phyloP scores from a whole-genome alignment of 2,329 filamentous ascomycete species.

The Claviceps digitariae region DNA sequence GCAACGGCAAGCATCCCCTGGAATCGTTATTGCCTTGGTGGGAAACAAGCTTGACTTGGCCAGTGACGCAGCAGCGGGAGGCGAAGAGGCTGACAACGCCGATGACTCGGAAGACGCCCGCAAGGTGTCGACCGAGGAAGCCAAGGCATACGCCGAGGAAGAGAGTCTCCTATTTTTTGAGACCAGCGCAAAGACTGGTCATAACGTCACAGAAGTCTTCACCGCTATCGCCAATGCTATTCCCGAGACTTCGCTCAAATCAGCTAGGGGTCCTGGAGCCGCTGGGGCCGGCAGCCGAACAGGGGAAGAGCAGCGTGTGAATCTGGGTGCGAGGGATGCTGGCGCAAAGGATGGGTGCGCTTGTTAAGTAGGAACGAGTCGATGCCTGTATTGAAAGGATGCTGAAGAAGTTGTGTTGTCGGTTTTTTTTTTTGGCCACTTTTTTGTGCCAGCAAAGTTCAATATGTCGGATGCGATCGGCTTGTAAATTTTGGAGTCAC shows the following conservation, averaged over 20 bases:
- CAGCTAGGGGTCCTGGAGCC: conserved; percentile 59
- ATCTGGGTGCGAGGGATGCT: conserved; percentile 59
- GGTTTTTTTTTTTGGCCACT: too few species aligned
- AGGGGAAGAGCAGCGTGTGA: conserved; percentile 64
- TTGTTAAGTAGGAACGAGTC: conserved; percentile 40
- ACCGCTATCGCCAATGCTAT: conserved; percentile 97
- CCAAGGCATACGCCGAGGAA: conserved; percentile 86
- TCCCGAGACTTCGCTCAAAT: conserved; percentile 92
- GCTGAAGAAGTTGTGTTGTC: neutral
- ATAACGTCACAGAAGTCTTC: conserved; percentile 91
- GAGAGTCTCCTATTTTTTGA: conserved; percentile 93
- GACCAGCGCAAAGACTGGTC: conserved; percentile 91
- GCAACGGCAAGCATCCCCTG: conserved; percentile 87
- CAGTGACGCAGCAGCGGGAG: conserved; percentile 36
- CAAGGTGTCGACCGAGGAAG: conserved; percentile 83
- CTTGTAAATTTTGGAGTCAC: conserved; percentile 9
- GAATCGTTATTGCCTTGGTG: conserved; percentile 92
- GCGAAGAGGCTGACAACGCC: conserved; percentile 41
- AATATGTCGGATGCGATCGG: conserved; percentile 9
- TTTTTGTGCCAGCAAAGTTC: conserved; percentile 4
- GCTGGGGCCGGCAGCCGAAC: conserved; percentile 44
- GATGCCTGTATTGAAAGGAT: conserved; percentile 1
- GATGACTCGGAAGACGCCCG: conserved; percentile 60
- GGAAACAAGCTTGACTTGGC: conserved; percentile 94
- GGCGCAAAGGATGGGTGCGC: conserved; percentile 85